Conservation (phyloP, 2,329 filamentous ascomycete genomes). For the Cladosporium sp. region DNA sequence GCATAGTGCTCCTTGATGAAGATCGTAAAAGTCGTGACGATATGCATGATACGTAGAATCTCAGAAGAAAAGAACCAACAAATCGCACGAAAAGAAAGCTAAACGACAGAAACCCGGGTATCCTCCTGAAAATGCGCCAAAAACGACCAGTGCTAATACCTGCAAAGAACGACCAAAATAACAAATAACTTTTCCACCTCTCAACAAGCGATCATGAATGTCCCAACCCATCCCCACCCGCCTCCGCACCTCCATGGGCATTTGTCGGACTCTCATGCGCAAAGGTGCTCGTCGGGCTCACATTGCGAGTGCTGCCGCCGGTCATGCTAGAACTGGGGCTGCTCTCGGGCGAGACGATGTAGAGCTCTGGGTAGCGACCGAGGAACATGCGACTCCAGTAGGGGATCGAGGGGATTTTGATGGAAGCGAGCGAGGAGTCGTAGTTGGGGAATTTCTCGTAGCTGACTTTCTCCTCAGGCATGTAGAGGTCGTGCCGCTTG, state of each 20-base stretch:
- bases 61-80: neutral
- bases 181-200: conserved; percentile 1
- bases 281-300: conserved; percentile 26
- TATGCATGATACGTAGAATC: neutral
- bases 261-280: conserved; percentile 2
- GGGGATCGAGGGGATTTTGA: conserved; percentile 41
- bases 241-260: neutral
- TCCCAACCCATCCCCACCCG: neutral
- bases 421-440: conserved; percentile 44
- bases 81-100: too few relatives aligned
- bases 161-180: neutral
- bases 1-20: too few relatives aligned
- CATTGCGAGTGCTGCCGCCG: conserved; percentile 25
- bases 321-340: conserved; percentile 32
- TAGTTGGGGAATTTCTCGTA: conserved; percentile 37
- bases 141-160: conserved; percentile 12
- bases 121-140: conserved; percentile 8
- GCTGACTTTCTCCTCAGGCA: conserved; percentile 33
- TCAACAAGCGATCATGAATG: neutral
- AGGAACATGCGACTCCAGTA: conserved; percentile 45
- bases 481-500: conserved; percentile 43
- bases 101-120: conserved; percentile 12
- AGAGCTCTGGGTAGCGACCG: conserved; percentile 45
- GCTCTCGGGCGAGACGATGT: conserved; percentile 44
- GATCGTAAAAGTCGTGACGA: too few relatives aligned